These are phyloP conservation scores for Solanum ahanhuiri DNA, from an alignment of 257 asterid species.

Conservation along the genomic window DNA sequence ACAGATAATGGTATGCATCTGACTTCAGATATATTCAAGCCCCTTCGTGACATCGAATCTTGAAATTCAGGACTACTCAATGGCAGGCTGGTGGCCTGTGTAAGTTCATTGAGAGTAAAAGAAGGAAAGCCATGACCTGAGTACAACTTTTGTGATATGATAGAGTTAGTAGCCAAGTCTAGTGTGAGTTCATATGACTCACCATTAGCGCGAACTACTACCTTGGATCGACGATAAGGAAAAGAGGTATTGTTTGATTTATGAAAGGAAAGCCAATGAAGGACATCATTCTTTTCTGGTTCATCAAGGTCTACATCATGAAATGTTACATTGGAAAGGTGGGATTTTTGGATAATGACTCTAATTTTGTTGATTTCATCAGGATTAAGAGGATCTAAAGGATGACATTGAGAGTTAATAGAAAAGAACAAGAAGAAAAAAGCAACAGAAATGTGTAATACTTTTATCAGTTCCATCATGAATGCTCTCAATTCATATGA, in stretches of 20 bases:
- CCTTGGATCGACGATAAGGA: conserved; percentile 36
- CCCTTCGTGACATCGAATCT: conserved; percentile 39
- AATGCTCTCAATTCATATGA: not conserved
- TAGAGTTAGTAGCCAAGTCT: conserved; percentile 20
- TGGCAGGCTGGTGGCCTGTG: conserved; percentile 25
- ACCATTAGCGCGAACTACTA: conserved; percentile 23
- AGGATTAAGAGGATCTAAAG: conserved; percentile 61
- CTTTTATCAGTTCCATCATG: not conserved
- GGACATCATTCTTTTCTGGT: conserved; percentile 32
- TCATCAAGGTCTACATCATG: conserved; percentile 13
- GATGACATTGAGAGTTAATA: conserved; percentile 21
- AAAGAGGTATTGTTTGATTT: conserved; percentile 7
- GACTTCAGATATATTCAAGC: conserved; percentile 49
- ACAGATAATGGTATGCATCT: conserved; percentile 48
- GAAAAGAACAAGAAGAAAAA: not conserved
- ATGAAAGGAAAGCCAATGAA: conserved; percentile 25
- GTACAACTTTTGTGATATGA: conserved; percentile 32
- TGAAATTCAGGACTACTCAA: conserved; percentile 22
- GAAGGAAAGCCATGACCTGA: conserved; percentile 48
- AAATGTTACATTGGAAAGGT: not conserved
- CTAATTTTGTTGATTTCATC: conserved; percentile 29
- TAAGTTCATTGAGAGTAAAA: conserved; percentile 34
- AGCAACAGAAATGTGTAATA: not conserved
- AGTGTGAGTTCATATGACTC: conserved; percentile 34
- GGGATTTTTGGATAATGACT: conserved; percentile 1